These are phyloP conservation scores for Aspergillus sp. DNA, from an alignment of 2,329 filamentous ascomycete genomes.

Conservation along the genomic window DNA sequence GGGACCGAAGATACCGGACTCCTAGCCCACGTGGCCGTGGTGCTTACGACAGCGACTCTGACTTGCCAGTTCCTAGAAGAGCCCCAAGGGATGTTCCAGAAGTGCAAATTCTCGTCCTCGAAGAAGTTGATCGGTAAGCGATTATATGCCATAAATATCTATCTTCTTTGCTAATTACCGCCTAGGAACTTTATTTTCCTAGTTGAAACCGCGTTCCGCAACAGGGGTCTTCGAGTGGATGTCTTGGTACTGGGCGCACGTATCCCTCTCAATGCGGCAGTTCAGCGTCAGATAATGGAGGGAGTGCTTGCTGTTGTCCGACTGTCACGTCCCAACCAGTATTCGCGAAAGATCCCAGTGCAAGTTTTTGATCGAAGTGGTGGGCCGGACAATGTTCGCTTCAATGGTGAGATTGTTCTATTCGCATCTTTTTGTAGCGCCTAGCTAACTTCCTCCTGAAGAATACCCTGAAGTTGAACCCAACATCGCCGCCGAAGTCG, in stretches of 20 bases:
- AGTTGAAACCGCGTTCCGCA: slow-evolving; percentile 71
- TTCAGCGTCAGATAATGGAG: slow-evolving; percentile 80
- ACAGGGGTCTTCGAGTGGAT: slow-evolving; percentile 68
- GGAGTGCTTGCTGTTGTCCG: slow-evolving; percentile 82
- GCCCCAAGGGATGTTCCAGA: slow-evolving; percentile 75
- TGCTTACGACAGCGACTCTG: slow-evolving; percentile 53
- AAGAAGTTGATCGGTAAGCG: slow-evolving; percentile 61
- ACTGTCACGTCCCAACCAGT: slow-evolving; percentile 65
- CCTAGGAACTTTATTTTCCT: slow-evolving; percentile 71
- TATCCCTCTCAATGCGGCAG: slow-evolving; percentile 71
- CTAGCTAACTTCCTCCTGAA: slow-evolving; percentile 21
- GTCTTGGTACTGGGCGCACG: slow-evolving; percentile 75
- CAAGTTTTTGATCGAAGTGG: slow-evolving; percentile 79
- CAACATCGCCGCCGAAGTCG: slow-evolving; percentile 71
- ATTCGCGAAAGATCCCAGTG: slow-evolving; percentile 68
- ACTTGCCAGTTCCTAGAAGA: slow-evolving; percentile 68
- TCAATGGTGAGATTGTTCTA: slow-evolving; percentile 54
- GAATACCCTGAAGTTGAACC: slow-evolving; percentile 83
- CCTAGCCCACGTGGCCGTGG: slow-evolving; percentile 60
- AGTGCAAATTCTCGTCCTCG: slow-evolving; percentile 78
- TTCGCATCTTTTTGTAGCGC: neutral
- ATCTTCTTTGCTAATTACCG: slow-evolving; percentile 10
- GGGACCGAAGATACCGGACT: slow-evolving; percentile 63
- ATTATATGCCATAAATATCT: neutral
- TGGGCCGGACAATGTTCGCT: slow-evolving; percentile 71